Evolutionary conservation across 805 yeast species (phyloP), one percentile per base, ranked within the genome.

Genomic region (Pichia membranifaciens): DNA sequence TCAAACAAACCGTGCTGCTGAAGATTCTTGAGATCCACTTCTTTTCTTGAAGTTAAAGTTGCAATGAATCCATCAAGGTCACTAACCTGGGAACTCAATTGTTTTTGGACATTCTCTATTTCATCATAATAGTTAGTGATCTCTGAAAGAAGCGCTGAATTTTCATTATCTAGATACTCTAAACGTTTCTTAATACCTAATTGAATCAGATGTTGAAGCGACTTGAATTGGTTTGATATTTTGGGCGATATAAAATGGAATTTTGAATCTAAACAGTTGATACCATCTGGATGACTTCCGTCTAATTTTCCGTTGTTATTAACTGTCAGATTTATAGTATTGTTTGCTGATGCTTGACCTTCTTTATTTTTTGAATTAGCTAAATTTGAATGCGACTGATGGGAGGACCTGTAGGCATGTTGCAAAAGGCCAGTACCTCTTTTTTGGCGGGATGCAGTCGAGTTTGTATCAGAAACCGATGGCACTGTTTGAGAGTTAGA

Each of bases 11-110:
- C 59, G 37, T 49, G 46, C 12, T 59, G 50, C 13, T 52, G 48
- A 28, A 57, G 45, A 25, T 51, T 54, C 15, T 43, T 44, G 3
- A 57, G 43, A 38, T 61, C 63, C 31, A 62, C 58, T 31, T 53
- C 53, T 41, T 66, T 65, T 15, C 53, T 50, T 0, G 32, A 38
- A 36, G 65, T 65, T 31, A 72, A 49, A 1, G 49, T 53, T 15
- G 53, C 53, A 23, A 72, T 44, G 34, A 61, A 58, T 2, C 50
- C 48, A 28, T 66, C 62, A 10, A 72, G 54, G 9, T 57, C 51
- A 7, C 53, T 44, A 40, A 66, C 51, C 23, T 58, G 56, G 1
- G 48, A 49, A 8, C 58, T 50, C 38, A 71, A 58, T 31, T 64
- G 64, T 7, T 44, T 45, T 31, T 59, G 61, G 20, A 71, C 49